Evolutionary conservation across 768 basidiomycete genomes (phyloP), one percentile per base, ranked within the genome.

Genomic region (Termitomyces sp.): DNA sequence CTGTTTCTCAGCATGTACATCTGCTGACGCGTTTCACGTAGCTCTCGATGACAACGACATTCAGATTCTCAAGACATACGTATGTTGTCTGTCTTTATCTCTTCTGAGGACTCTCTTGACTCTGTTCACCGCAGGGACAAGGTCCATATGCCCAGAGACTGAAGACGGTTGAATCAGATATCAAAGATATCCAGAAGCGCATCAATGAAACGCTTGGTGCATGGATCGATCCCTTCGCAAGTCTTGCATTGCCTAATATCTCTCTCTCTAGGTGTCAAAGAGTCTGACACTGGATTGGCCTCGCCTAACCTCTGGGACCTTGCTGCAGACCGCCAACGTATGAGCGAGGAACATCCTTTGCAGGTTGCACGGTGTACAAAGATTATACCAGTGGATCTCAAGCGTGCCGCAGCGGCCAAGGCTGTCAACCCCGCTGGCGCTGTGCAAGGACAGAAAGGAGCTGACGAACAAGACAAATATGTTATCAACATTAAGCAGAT

Each of bases 401-500:
- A 81, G 57, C 81, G 86, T 31, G 92, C 90, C 8, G 88, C 87
- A 63, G 84, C 86, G 18, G 92, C 92, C 13, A 84, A 82, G 54
- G 79, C 89, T 5, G 83, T 93, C 56, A 92, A 94, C 60, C 85
- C 90, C 3, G 75, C 79, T 14, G 90, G 91, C 56, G 90, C 86
- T 10, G 70, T 77, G 4, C 90, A 92, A 71, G 90, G 94, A 4
- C 88, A 92, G 76, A 97, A 96, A 72, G 94, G 95, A 62, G 97
- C 96, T 20, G 97, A 98, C 68, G 97, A 98, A 70, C 94, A 96
- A 67, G 96, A 98, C 76, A 95, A 98, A 74, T 98, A 99, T 73
- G 93, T 99, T 66, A 98, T 99, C 73, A 97, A 96, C 70, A 95
- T 99, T 74, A 97, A 98, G 72, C 97, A 99, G 76, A 97, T 98